Percentiles rank a stretch among this genome's conserved stretches.
phyloP scores from a whole-genome alignment of 106 monocot species.

The Dactylorhiza incarnata region DNA sequence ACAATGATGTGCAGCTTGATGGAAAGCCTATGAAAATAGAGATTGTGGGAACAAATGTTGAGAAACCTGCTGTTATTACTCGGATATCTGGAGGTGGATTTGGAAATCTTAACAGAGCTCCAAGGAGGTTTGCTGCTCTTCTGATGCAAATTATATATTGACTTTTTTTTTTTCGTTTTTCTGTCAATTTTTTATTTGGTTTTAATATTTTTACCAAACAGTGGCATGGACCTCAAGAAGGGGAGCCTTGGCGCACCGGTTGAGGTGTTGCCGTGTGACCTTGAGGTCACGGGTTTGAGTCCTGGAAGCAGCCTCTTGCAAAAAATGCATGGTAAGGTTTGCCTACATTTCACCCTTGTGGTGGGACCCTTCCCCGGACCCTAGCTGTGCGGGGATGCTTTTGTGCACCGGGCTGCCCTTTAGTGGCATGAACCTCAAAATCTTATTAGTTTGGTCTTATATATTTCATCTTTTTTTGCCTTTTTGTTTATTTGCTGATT shows the following conservation, averaged over 20 bases:
- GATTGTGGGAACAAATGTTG: constrained; percentile 58
- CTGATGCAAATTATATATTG: not conserved
- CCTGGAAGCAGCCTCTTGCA: too few relatives aligned
- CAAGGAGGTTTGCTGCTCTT: constrained; percentile 40
- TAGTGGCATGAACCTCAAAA: not conserved
- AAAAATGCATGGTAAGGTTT: too few relatives aligned
- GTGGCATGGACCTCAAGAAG: not conserved
- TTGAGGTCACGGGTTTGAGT: too few relatives aligned
- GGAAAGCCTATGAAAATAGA: constrained; percentile 92
- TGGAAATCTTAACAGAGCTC: constrained; percentile 21
- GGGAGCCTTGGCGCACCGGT: too few relatives aligned
- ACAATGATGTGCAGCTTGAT: constrained; percentile 87
- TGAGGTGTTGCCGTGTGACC: too few relatives aligned
- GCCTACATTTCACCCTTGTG: too few relatives aligned
- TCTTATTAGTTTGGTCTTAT: not conserved
- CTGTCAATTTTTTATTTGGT: not conserved
- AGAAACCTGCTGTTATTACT: constrained; percentile 29
- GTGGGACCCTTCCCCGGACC: too few relatives aligned
- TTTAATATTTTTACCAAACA: not conserved
- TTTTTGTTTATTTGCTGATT: not conserved
- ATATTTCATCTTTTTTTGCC: not conserved
- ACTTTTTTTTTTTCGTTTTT: not conserved
- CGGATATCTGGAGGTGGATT: constrained; percentile 24
- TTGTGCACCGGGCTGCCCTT: too few relatives aligned
- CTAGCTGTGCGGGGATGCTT: too few relatives aligned